Percentiles rank a stretch among this genome's conserved stretches.
phyloP scores from a whole-genome alignment of 2,329 filamentous ascomycete genomes.

The Alternaria incomplexa region DNA sequence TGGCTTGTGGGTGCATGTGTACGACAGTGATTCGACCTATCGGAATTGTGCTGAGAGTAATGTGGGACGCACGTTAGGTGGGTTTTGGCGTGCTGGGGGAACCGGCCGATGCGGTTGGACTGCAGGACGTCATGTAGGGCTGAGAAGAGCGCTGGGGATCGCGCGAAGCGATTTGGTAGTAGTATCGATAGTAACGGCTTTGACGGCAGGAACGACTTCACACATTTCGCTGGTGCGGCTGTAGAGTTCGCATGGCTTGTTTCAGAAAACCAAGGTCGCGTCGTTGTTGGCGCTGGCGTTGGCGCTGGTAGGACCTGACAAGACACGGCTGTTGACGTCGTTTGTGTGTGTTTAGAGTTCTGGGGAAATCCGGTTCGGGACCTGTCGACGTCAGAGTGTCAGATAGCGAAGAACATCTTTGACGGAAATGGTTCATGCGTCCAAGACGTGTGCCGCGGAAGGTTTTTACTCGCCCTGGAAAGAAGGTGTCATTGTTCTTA shows the following conservation, averaged over 20 bases:
- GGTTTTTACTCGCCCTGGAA: not conserved
- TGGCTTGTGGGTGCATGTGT: not conserved
- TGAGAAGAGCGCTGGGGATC: constrained; percentile 1
- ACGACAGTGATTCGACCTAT: not conserved
- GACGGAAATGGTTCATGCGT: not conserved
- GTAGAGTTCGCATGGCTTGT: not conserved
- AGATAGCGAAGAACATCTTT: not conserved
- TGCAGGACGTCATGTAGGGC: constrained; percentile 11
- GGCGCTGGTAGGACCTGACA: not conserved
- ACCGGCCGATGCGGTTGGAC: not conserved
- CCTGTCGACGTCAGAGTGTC: not conserved
- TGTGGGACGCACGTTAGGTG: not conserved
- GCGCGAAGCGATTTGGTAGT: not conserved
- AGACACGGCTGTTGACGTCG: not conserved
- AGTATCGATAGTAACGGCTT: constrained; percentile 9
- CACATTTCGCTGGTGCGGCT: not conserved
- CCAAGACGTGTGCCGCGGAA: not conserved
- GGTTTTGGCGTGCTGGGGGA: not conserved
- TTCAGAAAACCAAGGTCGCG: not conserved
- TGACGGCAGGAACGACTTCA: not conserved
- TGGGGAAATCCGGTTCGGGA: not conserved
- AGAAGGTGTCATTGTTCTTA: not conserved
- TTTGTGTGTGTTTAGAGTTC: not conserved
- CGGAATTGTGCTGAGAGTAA: not conserved
- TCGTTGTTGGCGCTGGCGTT: not conserved